These are phyloP conservation scores for Phytophthora fragariae DNA, from an alignment of 352 stramenopile species.

Conservation along the genomic window DNA sequence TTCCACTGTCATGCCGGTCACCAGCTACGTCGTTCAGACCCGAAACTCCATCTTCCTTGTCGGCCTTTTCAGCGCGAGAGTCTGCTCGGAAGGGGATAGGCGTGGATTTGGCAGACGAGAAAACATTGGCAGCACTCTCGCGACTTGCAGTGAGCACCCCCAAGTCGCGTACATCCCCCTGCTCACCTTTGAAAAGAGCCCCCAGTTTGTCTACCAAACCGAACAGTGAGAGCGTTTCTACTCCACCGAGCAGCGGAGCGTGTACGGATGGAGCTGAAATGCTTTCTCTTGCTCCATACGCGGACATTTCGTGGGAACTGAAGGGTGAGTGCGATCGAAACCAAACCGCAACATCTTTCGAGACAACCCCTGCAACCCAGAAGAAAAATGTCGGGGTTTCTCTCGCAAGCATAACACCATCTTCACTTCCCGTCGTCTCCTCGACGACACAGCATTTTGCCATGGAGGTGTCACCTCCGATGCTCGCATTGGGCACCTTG, in stretches of 20 bases:
- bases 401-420: not conserved
- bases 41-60: constrained; percentile 42
- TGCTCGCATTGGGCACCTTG: constrained; percentile 49
- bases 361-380: constrained; percentile 5
- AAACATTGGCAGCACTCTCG: constrained; percentile 54
- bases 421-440: constrained; percentile 25
- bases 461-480: constrained; percentile 65
- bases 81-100: constrained; percentile 55
- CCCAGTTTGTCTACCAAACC: not conserved
- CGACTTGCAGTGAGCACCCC: constrained; percentile 46
- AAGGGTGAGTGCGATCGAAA: constrained; percentile 9
- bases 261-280: constrained; percentile 37
- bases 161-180: constrained; percentile 38
- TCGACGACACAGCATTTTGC: constrained; percentile 44
- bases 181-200: constrained; percentile 37
- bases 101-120: constrained; percentile 61
- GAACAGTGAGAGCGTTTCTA: constrained; percentile 16
- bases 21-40: constrained; percentile 24
- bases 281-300: constrained; percentile 36
- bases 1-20: constrained; percentile 43
- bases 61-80: constrained; percentile 48
- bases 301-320: constrained; percentile 36
- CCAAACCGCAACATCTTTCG: not conserved
- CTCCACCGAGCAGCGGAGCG: constrained; percentile 9
- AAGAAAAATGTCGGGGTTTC: constrained; percentile 12